These are phyloP conservation scores for Trypanosoma caninum DNA, from an alignment of 208 protist species.

Conservation along the genomic window DNA sequence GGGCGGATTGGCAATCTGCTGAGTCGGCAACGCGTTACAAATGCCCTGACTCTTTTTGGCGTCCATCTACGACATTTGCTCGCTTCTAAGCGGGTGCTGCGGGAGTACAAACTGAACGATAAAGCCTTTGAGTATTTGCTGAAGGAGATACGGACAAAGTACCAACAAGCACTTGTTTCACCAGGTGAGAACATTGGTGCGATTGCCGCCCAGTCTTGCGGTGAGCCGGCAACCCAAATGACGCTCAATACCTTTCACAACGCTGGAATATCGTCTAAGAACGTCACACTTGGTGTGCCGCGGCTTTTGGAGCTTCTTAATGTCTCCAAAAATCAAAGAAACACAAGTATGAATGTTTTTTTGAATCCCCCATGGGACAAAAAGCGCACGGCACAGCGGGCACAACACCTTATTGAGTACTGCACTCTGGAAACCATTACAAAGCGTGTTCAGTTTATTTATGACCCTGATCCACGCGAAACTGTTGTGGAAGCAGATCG, in stretches of 20 bases:
- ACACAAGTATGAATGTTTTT: conserved; percentile 94
- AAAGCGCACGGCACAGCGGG: conserved; percentile 74
- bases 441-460: conserved; percentile 94
- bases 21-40: conserved; percentile 91
- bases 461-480: conserved; percentile 94
- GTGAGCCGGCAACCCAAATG: conserved; percentile 99
- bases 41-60: conserved; percentile 94
- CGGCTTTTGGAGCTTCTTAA: conserved; percentile 99
- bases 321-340: conserved; percentile 95
- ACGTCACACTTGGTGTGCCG: conserved; percentile 99
- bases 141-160: conserved; percentile 95
- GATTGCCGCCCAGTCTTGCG: conserved; percentile 99
- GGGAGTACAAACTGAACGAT: conserved; percentile 91
- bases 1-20: conserved; percentile 80
- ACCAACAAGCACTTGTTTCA: conserved; percentile 89
- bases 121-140: conserved; percentile 97
- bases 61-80: conserved; percentile 94
- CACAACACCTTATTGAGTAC: conserved; percentile 93
- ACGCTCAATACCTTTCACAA: conserved; percentile 99
- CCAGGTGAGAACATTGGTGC: conserved; percentile 99
- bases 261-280: conserved; percentile 99
- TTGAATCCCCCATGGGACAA: conserved; percentile 69
- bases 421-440: conserved; percentile 93
- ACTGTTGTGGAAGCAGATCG: conserved; percentile 95
- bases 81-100: conserved; percentile 91